Percentiles rank a stretch among this genome's conserved stretches.
Conservation (phyloP, 179 eudicot genomes). For the Actinidia arguta region DNA sequence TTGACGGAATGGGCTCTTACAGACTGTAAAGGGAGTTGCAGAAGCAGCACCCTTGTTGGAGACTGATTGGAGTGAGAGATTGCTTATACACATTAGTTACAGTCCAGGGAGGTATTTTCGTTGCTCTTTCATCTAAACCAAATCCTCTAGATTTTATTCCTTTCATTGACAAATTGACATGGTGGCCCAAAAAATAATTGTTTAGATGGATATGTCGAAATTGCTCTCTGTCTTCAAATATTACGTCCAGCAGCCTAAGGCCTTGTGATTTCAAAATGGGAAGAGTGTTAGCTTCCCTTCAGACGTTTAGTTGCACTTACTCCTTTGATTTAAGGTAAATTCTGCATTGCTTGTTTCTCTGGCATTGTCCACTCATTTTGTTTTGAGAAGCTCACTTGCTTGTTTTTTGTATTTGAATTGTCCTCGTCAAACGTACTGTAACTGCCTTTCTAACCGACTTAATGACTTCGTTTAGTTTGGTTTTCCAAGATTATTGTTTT, state of each 20-base stretch:
- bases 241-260: slow-evolving; percentile 80
- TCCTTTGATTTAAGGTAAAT: slow-evolving; percentile 75
- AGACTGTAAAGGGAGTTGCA: slow-evolving; percentile 87
- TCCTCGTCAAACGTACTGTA: neutral
- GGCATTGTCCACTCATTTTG: neutral
- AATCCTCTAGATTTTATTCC: slow-evolving; percentile 9
- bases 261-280: slow-evolving; percentile 98
- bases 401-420: slow-evolving; percentile 3
- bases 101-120: slow-evolving; percentile 85
- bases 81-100: slow-evolving; percentile 85
- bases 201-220: slow-evolving; percentile 89
- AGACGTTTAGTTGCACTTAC: slow-evolving; percentile 76
- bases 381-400: neutral
- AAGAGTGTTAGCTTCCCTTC: slow-evolving; percentile 71
- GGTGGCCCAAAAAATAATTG: neutral
- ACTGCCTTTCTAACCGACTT: neutral
- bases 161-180: slow-evolving; percentile 2
- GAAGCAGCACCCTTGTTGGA: slow-evolving; percentile 62
- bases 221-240: slow-evolving; percentile 76
- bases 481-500: neutral
- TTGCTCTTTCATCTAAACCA: neutral
- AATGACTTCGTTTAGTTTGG: neutral
- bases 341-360: neutral
- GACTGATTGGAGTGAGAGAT: slow-evolving; percentile 62
- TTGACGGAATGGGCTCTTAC: slow-evolving; percentile 25